phyloP scores from a whole-genome alignment of 192 early-diverging fungal species.

The Backusella mclennaniae region DNA sequence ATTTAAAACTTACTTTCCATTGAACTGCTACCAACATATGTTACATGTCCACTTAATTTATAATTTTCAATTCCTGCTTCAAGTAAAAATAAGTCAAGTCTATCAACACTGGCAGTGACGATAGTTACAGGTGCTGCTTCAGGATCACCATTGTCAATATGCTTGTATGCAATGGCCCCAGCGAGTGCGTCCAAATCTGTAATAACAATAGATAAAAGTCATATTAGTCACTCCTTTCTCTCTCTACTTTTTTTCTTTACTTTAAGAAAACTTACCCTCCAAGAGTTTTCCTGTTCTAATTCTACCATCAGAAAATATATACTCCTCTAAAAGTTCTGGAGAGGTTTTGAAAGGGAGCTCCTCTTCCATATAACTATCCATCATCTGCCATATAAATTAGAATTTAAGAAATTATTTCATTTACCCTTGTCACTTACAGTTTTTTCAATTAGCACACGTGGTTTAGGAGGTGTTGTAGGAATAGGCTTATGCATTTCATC shows the following conservation, averaged over 20 bases:
- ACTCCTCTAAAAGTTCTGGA: conserved; percentile 73
- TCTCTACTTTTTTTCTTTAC: background rate
- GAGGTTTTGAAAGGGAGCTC: conserved; percentile 77
- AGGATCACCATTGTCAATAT: conserved; percentile 49
- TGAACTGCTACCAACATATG: conserved; percentile 88
- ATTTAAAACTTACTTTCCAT: conserved; percentile 68
- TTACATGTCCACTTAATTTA: conserved; percentile 79
- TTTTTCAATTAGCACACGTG: conserved; percentile 16
- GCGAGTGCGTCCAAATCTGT: conserved; percentile 77
- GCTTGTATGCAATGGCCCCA: conserved; percentile 78
- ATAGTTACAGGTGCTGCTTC: conserved; percentile 62
- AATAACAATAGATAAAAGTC: background rate
- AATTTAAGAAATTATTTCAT: background rate
- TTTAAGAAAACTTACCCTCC: conserved; percentile 44
- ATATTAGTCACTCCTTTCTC: background rate
- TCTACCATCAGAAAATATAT: conserved; percentile 72
- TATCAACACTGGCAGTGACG: conserved; percentile 87
- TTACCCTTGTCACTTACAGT: conserved; percentile 20
- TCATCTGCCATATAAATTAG: conserved; percentile 37
- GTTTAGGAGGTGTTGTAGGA: background rate
- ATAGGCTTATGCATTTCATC: conserved; percentile 16
- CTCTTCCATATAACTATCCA: conserved; percentile 75
- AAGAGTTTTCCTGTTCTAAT: conserved; percentile 84
- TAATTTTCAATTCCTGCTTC: conserved; percentile 67
- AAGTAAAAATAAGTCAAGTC: conserved; percentile 74